These are phyloP conservation scores for Ustilago xerochloae DNA, from an alignment of 1,284 basidiomycete species.

Conservation along the genomic window DNA sequence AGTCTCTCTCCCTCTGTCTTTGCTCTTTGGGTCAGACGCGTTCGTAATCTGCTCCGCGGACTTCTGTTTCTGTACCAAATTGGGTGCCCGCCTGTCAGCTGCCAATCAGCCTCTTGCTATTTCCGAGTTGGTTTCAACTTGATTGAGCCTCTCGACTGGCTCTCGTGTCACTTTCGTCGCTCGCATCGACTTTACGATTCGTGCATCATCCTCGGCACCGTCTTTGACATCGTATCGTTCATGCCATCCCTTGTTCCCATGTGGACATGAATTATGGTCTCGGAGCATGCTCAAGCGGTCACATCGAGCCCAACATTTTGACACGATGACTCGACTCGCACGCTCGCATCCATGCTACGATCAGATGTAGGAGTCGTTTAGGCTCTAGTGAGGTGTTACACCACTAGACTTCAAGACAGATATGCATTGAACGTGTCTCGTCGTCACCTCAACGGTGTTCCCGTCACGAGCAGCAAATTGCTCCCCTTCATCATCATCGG, in stretches of 20 bases:
- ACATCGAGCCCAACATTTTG: background rate
- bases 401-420: too few relatives aligned
- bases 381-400: too few relatives aligned
- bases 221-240: background rate
- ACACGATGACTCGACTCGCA: conserved; percentile 19
- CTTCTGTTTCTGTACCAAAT: background rate
- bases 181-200: background rate
- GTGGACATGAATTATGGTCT: conserved; percentile 5
- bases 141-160: background rate
- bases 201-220: background rate
- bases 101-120: conserved; percentile 18
- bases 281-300: conserved; percentile 14
- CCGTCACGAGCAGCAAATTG: too few relatives aligned
- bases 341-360: background rate
- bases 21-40: too few relatives aligned
- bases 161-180: background rate
- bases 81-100: too few relatives aligned
- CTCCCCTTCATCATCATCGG: too few relatives aligned
- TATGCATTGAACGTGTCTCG: too few relatives aligned
- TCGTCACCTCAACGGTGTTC: too few relatives aligned
- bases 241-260: background rate
- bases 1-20: too few relatives aligned
- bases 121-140: conserved; percentile 3
- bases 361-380: too few relatives aligned
- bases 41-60: conserved; percentile 12